Evolutionary conservation across 129 eudicot genomes (phyloP).

Genomic region (Tagetes erecta): DNA sequence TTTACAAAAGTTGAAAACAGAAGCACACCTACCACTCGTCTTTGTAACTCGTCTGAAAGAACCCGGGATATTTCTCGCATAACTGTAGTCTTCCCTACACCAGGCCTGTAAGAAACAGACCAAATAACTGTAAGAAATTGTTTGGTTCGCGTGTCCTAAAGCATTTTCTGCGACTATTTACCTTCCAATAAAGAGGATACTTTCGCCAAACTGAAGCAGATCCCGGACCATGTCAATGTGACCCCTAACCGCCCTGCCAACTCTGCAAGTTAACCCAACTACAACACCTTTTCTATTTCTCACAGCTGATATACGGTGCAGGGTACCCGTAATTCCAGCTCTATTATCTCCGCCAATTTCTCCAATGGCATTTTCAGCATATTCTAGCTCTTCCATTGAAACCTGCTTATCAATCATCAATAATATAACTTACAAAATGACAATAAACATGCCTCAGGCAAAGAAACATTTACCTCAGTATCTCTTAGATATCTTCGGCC

Average conservation of each 20-base stretch:
- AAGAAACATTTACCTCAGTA: constrained; percentile 53
- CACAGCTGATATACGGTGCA: constrained; percentile 86
- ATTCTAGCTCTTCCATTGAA: constrained; percentile 60
- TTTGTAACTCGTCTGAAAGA: constrained; percentile 68
- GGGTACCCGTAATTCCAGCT: constrained; percentile 75
- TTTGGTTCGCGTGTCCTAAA: background rate
- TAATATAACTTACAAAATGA: background rate
- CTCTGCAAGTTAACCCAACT: constrained; percentile 77
- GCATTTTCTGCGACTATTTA: constrained; percentile 28
- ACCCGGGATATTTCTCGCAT: constrained; percentile 74
- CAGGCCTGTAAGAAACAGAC: constrained; percentile 53
- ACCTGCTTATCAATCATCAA: constrained; percentile 43
- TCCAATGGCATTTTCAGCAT: constrained; percentile 73
- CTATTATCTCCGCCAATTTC: constrained; percentile 77
- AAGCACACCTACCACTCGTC: constrained; percentile 64
- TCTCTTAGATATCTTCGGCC: constrained; percentile 52
- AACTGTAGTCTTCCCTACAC: constrained; percentile 81
- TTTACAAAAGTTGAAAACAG: constrained; percentile 16
- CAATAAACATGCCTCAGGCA: too few species aligned
- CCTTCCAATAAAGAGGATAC: constrained; percentile 88
- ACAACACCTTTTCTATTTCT: constrained; percentile 59
- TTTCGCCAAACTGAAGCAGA: constrained; percentile 75
- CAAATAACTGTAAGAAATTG: background rate
- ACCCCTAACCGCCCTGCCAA: constrained; percentile 69
- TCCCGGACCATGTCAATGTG: constrained; percentile 65